Base-by-base conservation (phyloP, 495 filamentous ascomycete species). In the Annulohypoxylon bovei region DNA sequence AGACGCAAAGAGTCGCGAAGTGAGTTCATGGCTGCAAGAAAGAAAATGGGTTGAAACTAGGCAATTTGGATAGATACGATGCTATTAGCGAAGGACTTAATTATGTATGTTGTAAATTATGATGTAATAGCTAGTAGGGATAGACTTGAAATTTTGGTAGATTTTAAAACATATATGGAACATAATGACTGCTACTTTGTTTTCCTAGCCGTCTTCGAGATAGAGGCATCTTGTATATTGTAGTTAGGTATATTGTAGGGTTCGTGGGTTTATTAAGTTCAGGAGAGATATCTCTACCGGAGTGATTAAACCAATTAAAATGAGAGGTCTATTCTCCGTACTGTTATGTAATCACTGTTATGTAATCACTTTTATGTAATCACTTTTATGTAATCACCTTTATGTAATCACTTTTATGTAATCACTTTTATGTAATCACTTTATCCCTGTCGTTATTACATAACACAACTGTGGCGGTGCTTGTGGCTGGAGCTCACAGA, bases 21-120 rank as follows among this genome's bases (percentile, higher is more conserved):
- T 78, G 37, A 59, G 54, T 62, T 44, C 32, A 12, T 75, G 65
- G 54, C 47, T 77, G 28, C 68, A 73, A 40, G 74, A 75, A 35
- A 74, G 71, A 54, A 71, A 72, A 64, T 76, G 76, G 74, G 55
- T 53, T 30, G 56, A 57, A 11, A 56, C 53, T 22, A 66, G 52
- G 46, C 68, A 68, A 20, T 72, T 75, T 64, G 76, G 71, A 30
- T 72, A 71, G 40, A 33, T 12, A 14, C 6, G 53, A 12, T 14
- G 27, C 20, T 14, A 40, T 5, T 42, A 12, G 12, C 11, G 42
- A 67, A 52, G 30, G 47, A 30, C 22, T n/a, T 12, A 30, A 33
- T 37, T 16, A 27, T 28, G 9, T 16, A 27, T 28, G 9, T 2
- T 22, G 47, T 52, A 52, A 5, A n/a, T 4, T 28, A 28, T 6